A percentile compares a stretch with the other conserved stretches of the same genome.
phyloP scores from a whole-genome alignment of 495 filamentous ascomycete species.

The Aspergillus ostianus region DNA sequence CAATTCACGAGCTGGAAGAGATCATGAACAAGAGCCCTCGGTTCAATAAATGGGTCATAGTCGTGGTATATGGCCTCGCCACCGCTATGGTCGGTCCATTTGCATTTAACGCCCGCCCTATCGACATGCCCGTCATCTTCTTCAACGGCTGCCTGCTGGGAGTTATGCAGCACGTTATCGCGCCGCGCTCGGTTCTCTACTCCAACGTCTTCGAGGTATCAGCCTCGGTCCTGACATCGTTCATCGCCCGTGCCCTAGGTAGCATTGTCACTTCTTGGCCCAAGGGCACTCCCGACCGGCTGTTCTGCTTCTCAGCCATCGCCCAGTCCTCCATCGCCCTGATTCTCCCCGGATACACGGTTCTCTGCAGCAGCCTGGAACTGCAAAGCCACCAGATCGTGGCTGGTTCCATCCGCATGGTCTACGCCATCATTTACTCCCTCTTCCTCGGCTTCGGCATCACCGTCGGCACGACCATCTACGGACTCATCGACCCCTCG shows the following conservation, averaged over 20 bases:
- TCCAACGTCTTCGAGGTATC: slow-evolving; percentile 86
- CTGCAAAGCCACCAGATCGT: slow-evolving; percentile 81
- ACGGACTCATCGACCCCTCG: slow-evolving; percentile 70
- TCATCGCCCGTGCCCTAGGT: slow-evolving; percentile 78
- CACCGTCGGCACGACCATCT: slow-evolving; percentile 85
- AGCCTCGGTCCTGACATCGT: slow-evolving; percentile 78
- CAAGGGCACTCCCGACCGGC: slow-evolving; percentile 44
- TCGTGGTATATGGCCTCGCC: slow-evolving; percentile 76
- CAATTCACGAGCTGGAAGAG: slow-evolving; percentile 63
- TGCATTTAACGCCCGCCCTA: slow-evolving; percentile 76
- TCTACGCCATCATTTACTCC: slow-evolving; percentile 90
- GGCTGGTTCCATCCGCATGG: slow-evolving; percentile 90
- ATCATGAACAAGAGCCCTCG: slow-evolving; percentile 65
- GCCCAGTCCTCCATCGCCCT: slow-evolving; percentile 89
- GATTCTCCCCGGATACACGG: slow-evolving; percentile 82
- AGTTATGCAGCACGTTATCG: slow-evolving; percentile 70
- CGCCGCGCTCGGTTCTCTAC: slow-evolving; percentile 70
- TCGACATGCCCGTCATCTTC: slow-evolving; percentile 85
- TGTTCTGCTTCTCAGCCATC: slow-evolving; percentile 87
- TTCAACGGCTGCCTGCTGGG: slow-evolving; percentile 80
- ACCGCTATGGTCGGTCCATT: slow-evolving; percentile 78
- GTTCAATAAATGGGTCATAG: slow-evolving; percentile 62
- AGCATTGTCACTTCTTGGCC: slow-evolving; percentile 54
- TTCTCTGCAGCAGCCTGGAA: slow-evolving; percentile 79
- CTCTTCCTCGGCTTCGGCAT: slow-evolving; percentile 91